Conservation (phyloP, 768 basidiomycete genomes). For the Leccinum obscurum region DNA sequence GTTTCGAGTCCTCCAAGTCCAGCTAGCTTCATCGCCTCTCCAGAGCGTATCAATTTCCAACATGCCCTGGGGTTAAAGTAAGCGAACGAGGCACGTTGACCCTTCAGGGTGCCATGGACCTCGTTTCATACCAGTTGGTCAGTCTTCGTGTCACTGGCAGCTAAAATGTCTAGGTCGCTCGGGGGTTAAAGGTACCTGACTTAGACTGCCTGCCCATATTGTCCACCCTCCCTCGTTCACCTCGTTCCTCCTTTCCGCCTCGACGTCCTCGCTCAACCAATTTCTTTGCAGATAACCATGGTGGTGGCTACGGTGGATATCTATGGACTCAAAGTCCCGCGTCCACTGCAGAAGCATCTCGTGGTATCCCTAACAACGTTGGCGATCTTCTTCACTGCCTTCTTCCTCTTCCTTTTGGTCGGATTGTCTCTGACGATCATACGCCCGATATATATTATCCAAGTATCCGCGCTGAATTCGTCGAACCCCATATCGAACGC, state of each 20-base stretch:
- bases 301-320: conserved; percentile 14
- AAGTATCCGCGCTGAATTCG: conserved; percentile 36
- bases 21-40: neutral
- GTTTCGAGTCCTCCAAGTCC: neutral
- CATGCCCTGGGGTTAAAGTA: neutral
- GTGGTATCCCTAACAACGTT: conserved; percentile 48
- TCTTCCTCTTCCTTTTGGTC: conserved; percentile 74
- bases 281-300: conserved; percentile 15
- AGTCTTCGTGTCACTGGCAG: neutral
- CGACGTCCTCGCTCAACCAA: neutral
- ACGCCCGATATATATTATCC: conserved; percentile 63
- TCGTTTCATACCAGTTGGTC: neutral
- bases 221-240: neutral
- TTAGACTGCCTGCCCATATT: neutral
- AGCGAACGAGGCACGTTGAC: conserved; percentile 9
- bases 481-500: conserved; percentile 45
- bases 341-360: conserved; percentile 47
- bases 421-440: conserved; percentile 76
- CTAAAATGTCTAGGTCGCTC: conserved; percentile 1
- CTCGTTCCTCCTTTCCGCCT: neutral
- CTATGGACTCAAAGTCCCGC: conserved; percentile 21
- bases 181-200: neutral
- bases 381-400: conserved; percentile 54
- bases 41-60: neutral
- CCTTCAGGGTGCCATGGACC: neutral